Base-by-base conservation (phyloP, 83 land plant species). In the Picea abies region DNA sequence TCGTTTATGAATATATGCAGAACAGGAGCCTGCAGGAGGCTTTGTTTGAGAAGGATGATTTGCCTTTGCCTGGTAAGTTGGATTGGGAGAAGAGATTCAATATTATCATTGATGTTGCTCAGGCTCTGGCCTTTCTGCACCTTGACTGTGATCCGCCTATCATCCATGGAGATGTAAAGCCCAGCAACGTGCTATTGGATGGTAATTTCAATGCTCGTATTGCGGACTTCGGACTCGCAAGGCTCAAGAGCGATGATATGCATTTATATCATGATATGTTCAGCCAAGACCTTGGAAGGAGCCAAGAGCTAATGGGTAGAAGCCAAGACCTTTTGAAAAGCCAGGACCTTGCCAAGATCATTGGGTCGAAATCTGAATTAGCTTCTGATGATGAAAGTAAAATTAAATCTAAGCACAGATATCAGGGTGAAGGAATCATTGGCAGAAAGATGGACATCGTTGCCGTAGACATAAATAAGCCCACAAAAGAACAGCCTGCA, bases 81-180 rank as follows among this genome's bases (percentile, higher is more conserved):
- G 87, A 87, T 12, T 97, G 99, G 99, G 76, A 77, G 39, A 78
- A 60, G 70, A 65, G 98, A 60, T 89, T 94, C 82, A 47, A 83
- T n/a, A 86, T 97, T 60, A 90, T 90, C 1, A n/a, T 90, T 17
- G 91, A 94, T 56, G 84, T 95, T 44, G 96, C 98, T 11, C 83
- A 80, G 37, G 99, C 90, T 26, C 75, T 97, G 10, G 88, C 84
- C 22, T 92, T 88, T 84, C 84, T 97, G 64, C 99, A 97, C 83
- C 58, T 78, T 35, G 73, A 81, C 26, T 92, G 96, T 82, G 95
- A 97, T 35, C 96, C 98, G 14, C 96, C 96, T 10, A 89, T 97
- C 83, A 89, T 97, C 44, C 99, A 97, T 84, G 99, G 99, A 12
- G 99, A 97, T 83, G 81, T 97, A 35, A 97, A 97, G 94, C 99